Evolutionary conservation across 1,139 yeast genomes (phyloP).

Genomic region (Pneumocystis sp.): DNA sequence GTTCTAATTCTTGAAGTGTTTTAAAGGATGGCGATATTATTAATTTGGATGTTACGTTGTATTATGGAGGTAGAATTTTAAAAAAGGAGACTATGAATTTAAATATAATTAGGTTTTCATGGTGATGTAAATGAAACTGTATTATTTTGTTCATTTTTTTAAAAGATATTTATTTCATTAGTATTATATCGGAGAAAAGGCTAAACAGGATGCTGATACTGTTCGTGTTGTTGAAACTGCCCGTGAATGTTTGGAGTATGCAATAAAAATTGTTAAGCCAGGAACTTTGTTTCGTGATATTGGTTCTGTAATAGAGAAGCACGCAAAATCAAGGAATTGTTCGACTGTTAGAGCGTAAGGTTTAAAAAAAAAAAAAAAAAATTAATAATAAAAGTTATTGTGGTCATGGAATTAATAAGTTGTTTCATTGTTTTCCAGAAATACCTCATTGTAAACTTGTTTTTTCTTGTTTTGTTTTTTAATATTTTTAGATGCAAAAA

Average conservation of each 20-base stretch:
- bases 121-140: constrained; percentile 84
- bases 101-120: constrained; percentile 52
- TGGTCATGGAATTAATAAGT: constrained; percentile 83
- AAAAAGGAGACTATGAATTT: background rate
- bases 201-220: constrained; percentile 54
- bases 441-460: constrained; percentile 52
- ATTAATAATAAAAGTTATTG: constrained; percentile 72
- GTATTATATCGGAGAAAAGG: constrained; percentile 88
- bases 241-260: constrained; percentile 72
- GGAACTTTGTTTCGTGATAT: constrained; percentile 77
- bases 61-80: constrained; percentile 28
- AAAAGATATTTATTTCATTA: background rate
- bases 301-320: constrained; percentile 80
- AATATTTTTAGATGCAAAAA: constrained; percentile 38
- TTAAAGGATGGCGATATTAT: constrained; percentile 89
- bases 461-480: background rate
- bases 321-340: constrained; percentile 63
- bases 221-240: constrained; percentile 89
- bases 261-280: constrained; percentile 76
- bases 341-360: constrained; percentile 24
- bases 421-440: constrained; percentile 87
- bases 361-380: background rate
- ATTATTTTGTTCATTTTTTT: background rate
- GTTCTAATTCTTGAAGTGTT: constrained; percentile 60
- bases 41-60: constrained; percentile 77